These are phyloP conservation scores for Cryptosporidium parvum DNA, from an alignment of 169 alveolate genomes.

Conservation along the genomic window DNA sequence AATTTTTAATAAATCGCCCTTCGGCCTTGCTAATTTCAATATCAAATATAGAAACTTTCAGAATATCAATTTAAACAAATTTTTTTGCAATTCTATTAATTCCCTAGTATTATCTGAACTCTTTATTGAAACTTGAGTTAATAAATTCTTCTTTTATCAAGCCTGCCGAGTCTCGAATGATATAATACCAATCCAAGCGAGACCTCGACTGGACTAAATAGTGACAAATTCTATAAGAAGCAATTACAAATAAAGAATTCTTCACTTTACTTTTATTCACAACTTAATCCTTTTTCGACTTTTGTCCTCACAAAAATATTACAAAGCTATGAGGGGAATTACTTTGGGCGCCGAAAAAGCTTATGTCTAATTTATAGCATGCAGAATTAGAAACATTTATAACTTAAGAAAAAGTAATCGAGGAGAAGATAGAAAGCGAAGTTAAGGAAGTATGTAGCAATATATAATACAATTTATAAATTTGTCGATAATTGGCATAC, in stretches of 20 bases:
- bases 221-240: background rate
- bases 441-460: background rate
- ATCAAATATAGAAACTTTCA: slow-evolving; percentile 20
- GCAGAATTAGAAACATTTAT: slow-evolving; percentile 17
- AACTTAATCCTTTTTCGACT: slow-evolving; percentile 2
- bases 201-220: slow-evolving; percentile 8
- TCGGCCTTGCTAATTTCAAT: slow-evolving; percentile 34
- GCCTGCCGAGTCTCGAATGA: slow-evolving; percentile 2
- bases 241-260: background rate
- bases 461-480: background rate
- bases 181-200: background rate
- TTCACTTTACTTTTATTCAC: background rate
- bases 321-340: background rate
- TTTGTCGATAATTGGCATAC: background rate
- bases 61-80: slow-evolving; percentile 27
- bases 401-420: background rate
- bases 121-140: background rate
- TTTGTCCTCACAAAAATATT: slow-evolving; percentile 15
- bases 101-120: background rate
- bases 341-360: slow-evolving; percentile 19
- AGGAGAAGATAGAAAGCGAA: background rate
- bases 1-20: slow-evolving; percentile 18
- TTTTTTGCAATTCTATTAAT: background rate
- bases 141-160: background rate
- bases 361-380: slow-evolving; percentile 26